These are phyloP conservation scores for Phoenix roebelenii DNA, from an alignment of 176 grass and related monocot genomes.

Conservation along the genomic window DNA sequence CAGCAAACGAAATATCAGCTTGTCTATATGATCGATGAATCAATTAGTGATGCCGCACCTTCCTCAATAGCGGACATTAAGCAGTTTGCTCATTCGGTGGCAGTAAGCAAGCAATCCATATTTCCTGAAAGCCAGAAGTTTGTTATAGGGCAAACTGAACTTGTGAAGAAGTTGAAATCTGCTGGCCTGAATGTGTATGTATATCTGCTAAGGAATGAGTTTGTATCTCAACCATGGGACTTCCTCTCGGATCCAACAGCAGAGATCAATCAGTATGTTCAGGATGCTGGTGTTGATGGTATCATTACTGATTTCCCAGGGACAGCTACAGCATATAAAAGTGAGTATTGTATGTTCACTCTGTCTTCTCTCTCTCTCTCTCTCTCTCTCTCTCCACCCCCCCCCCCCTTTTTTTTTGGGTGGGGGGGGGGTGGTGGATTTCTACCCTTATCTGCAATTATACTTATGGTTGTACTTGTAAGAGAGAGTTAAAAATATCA, in stretches of 20 bases:
- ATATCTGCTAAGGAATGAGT: constrained; percentile 56
- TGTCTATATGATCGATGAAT: constrained; percentile 35
- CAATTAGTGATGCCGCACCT: constrained; percentile 33
- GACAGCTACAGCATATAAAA: constrained; percentile 67
- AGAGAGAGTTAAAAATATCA: too few species aligned
- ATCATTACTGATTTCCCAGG: constrained; percentile 74
- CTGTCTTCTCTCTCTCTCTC: too few species aligned
- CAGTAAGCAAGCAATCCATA: constrained; percentile 34
- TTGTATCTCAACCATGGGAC: constrained; percentile 46
- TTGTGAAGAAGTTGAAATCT: constrained; percentile 30
- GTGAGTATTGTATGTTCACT: constrained; percentile 24
- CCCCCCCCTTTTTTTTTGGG: too few species aligned
- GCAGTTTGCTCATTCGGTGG: constrained; percentile 52
- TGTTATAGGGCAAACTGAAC: constrained; percentile 22
- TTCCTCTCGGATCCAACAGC: constrained; percentile 54
- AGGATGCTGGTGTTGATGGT: constrained; percentile 32
- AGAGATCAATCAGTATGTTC: constrained; percentile 66
- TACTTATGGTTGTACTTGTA: too few species aligned
- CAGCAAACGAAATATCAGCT: constrained; percentile 46
- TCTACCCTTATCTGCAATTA: too few species aligned
- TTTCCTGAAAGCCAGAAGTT: constrained; percentile 10
- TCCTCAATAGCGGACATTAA: constrained; percentile 47
- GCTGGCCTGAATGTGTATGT: constrained; percentile 53
- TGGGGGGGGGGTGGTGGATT: too few species aligned
- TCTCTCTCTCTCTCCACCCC: too few species aligned